Evolutionary conservation across 192 early-diverging fungal species (phyloP).

Genomic region (Coemansia sp.): DNA sequence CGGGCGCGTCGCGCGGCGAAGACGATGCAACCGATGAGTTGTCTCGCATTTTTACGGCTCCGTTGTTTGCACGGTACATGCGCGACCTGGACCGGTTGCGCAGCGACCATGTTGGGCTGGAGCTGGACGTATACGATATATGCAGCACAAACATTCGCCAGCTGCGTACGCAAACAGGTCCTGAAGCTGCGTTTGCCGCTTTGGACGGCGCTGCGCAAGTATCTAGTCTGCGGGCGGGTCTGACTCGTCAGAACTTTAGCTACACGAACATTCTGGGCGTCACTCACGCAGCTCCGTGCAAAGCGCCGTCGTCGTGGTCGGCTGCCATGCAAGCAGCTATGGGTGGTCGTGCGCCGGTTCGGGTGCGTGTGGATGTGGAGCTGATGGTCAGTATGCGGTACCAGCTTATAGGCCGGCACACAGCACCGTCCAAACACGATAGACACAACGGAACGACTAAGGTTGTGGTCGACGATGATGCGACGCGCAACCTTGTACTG

Average conservation of each 20-base stretch:
- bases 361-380: conserved; percentile 38
- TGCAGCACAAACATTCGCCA: conserved; percentile 28
- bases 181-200: conserved; percentile 26
- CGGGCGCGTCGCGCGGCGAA: conserved; percentile 17
- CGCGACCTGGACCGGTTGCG: conserved; percentile 35
- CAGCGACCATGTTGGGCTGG: conserved; percentile 31
- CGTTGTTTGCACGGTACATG: conserved; percentile 33
- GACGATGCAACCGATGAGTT: conserved; percentile 19
- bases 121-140: conserved; percentile 23
- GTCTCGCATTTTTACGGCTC: conserved; percentile 19
- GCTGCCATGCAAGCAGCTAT: background rate
- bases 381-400: conserved; percentile 37
- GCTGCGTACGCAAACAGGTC: conserved; percentile 41
- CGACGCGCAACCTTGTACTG: conserved; percentile 39
- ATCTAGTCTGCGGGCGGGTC: conserved; percentile 24
- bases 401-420: conserved; percentile 21
- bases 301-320: background rate
- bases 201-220: conserved; percentile 10
- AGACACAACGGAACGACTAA: conserved; percentile 22
- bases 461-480: conserved; percentile 41
- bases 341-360: conserved; percentile 12
- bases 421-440: conserved; percentile 20
- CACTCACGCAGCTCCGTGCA: conserved; percentile 9
- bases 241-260: conserved; percentile 23
- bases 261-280: conserved; percentile 30